A percentile compares a stretch with the other conserved stretches of the same genome.
These are phyloP conservation scores for Podosphaera leucotricha DNA, from an alignment of 2,329 filamentous ascomycete species.

Conservation along the genomic window DNA sequence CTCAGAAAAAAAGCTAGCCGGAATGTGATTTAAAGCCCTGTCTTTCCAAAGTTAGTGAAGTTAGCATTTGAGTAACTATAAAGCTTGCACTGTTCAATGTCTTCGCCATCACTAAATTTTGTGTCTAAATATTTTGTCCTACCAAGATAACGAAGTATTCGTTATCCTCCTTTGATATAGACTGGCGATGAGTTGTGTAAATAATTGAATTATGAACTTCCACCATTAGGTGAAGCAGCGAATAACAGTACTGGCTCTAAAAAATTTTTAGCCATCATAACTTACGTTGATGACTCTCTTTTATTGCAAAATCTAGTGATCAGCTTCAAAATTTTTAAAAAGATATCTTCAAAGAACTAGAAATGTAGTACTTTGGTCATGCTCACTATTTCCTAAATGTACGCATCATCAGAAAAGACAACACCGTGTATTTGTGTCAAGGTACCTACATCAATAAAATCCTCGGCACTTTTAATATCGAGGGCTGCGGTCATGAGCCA, in stretches of 20 bases:
- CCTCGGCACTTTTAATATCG: not conserved
- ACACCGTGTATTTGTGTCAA: not conserved
- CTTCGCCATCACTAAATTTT: no score
- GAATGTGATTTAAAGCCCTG: no score
- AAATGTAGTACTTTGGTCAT: no score
- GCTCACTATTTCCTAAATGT: not conserved
- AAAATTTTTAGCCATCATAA: not conserved
- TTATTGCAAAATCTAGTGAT: not conserved
- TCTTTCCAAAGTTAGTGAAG: no score
- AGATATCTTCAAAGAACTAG: not conserved
- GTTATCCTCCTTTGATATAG: no score
- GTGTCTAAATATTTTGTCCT: no score
- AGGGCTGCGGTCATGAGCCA: no score
- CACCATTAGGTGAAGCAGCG: not conserved
- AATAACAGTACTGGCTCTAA: not conserved
- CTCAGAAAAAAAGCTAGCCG: no score
- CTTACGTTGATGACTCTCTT: not conserved
- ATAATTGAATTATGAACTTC: not conserved
- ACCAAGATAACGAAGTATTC: no score
- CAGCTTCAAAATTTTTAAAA: not conserved
- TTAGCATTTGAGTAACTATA: no score
- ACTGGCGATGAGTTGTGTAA: no score
- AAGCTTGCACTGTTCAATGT: no score
- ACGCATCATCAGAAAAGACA: not conserved
- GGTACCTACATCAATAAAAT: not conserved